Evolutionary conservation across 257 asterid genomes (phyloP).

Genomic region (Solanum ahanhuiri): DNA sequence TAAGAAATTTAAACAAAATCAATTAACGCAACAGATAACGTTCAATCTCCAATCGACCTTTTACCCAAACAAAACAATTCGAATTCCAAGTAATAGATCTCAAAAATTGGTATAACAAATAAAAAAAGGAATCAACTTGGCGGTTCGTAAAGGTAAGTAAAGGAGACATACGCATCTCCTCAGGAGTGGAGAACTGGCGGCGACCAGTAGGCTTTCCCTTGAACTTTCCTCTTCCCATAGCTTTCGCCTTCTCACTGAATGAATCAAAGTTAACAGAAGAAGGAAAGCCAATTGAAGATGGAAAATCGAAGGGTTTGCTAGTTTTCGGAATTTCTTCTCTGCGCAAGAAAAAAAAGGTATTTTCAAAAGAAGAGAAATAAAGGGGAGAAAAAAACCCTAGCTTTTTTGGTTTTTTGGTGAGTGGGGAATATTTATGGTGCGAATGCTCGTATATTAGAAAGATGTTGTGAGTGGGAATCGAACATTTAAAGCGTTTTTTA

Average conservation of each 20-base stretch:
- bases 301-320: background rate
- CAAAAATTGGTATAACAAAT: background rate
- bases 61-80: background rate
- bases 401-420: too few species aligned
- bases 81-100: background rate
- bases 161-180: slow-evolving; percentile 28
- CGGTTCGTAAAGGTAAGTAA: background rate
- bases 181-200: slow-evolving; percentile 41
- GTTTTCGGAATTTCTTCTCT: background rate
- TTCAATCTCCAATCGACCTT: background rate
- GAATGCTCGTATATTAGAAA: background rate
- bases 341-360: background rate
- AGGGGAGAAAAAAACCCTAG: background rate
- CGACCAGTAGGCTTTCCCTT: slow-evolving; percentile 50
- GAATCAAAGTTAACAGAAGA: background rate
- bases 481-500: background rate
- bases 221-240: slow-evolving; percentile 44
- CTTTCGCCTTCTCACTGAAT: background rate
- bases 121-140: background rate
- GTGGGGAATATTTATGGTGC: background rate
- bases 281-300: background rate
- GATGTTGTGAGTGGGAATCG: background rate
- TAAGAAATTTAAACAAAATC: background rate
- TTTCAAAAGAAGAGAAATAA: background rate
- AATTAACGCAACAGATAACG: background rate